phyloP scores from a whole-genome alignment of 305 asterid species.

The Solanum chacoense region DNA sequence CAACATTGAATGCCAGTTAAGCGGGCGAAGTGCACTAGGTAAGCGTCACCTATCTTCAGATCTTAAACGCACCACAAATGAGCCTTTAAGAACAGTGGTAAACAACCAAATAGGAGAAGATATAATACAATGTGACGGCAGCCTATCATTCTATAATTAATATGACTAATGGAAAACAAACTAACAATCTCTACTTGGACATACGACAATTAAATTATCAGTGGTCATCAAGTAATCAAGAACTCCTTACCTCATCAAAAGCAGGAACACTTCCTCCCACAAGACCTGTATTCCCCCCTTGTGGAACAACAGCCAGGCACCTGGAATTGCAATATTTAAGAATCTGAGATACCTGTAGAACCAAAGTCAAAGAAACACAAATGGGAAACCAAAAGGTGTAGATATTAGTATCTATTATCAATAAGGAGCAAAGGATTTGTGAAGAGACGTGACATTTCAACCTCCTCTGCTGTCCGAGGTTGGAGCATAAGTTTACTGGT shows the following conservation, averaged over 20 bases:
- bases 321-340: constrained; percentile 82
- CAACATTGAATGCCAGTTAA: background rate
- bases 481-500: constrained; percentile 79
- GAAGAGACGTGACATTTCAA: constrained; percentile 17
- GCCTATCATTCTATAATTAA: background rate
- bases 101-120: background rate
- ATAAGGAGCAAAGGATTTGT: constrained; percentile 1
- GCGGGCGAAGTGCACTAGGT: background rate
- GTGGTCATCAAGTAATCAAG: background rate
- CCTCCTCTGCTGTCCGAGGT: constrained; percentile 77
- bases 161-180: background rate
- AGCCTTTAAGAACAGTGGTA: background rate
- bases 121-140: background rate
- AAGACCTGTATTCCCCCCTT: constrained; percentile 98
- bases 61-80: background rate
- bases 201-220: background rate
- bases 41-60: background rate
- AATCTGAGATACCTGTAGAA: constrained; percentile 73
- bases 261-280: constrained; percentile 99
- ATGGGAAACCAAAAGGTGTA: background rate
- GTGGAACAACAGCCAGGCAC: constrained; percentile 92
- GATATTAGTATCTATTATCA: background rate
- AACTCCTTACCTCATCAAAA: constrained; percentile 70
- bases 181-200: background rate
- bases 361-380: constrained; percentile 14